These are phyloP conservation scores for Diatrype stigma DNA, from an alignment of 2,329 filamentous ascomycete genomes.

Conservation along the genomic window DNA sequence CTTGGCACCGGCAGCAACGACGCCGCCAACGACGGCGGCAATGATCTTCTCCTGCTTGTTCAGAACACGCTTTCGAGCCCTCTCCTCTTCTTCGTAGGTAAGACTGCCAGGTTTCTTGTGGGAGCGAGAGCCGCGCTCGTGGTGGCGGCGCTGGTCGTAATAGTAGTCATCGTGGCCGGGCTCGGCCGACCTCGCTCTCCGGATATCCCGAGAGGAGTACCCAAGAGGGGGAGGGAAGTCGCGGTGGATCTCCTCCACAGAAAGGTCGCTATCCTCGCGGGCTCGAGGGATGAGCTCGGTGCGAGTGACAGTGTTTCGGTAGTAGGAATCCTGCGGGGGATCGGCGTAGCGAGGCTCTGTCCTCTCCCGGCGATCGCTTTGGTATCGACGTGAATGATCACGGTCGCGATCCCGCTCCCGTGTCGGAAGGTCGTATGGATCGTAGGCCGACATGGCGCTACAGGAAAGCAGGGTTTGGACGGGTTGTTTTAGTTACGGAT, in stretches of 20 bases:
- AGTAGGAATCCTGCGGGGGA: slow-evolving; percentile 44
- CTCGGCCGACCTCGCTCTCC: slow-evolving; percentile 62
- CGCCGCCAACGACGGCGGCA: slow-evolving; percentile 61
- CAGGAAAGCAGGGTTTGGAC: background rate
- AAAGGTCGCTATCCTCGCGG: slow-evolving; percentile 70
- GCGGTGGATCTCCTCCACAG: slow-evolving; percentile 76
- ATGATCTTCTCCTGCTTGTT: slow-evolving; percentile 63
- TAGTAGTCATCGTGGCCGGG: slow-evolving; percentile 58
- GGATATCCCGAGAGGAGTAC: slow-evolving; percentile 41
- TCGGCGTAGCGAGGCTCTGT: slow-evolving; percentile 52
- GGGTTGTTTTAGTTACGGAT: background rate
- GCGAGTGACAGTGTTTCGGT: slow-evolving; percentile 39
- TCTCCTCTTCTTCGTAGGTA: slow-evolving; percentile 56
- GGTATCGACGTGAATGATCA: slow-evolving; percentile 42
- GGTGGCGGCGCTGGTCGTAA: slow-evolving; percentile 41
- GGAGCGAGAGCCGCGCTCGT: slow-evolving; percentile 38
- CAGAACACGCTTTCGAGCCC: slow-evolving; percentile 47
- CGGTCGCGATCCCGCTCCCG: slow-evolving; percentile 29
- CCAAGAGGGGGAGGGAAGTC: slow-evolving; percentile 74
- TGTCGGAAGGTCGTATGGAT: slow-evolving; percentile 45
- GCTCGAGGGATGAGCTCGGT: slow-evolving; percentile 51
- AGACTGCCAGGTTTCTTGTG: slow-evolving; percentile 47
- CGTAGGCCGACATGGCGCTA: slow-evolving; percentile 45
- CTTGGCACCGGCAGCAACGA: slow-evolving; percentile 61
- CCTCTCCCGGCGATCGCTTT: slow-evolving; percentile 46